Base-by-base conservation (phyloP, 306 rosid species). In the Vigna reflexopilosa region DNA sequence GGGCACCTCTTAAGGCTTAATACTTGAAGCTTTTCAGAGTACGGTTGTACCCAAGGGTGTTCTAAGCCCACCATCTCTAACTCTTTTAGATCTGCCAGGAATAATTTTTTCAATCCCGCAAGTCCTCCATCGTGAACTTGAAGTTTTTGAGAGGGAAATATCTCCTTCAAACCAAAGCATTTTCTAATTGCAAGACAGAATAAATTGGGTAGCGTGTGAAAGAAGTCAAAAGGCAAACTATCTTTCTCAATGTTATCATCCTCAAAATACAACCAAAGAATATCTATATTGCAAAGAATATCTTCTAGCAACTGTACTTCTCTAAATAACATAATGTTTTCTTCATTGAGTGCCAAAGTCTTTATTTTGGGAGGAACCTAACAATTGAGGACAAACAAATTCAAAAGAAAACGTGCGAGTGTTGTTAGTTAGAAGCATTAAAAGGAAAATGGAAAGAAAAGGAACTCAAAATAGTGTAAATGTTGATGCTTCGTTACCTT, bases 11-110 rank as follows among this genome's bases (percentile, higher is more conserved):
- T 0, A 57, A 57, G 34, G 1, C 1, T 10, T 22, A 57, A 57
- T 0, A 0, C 1, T 22, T 0, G 49, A 64, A 36, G 3, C 17
- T 0, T 17, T 64, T 64, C 7, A 36, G 28, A 38, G 47, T 32
- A 62, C 16, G 69, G 48, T 13, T 34, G 44, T 17, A 55, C 75
- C 66, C 77, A 72, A 1, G 40, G 13, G 67, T 72, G 38, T 40
- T 72, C 67, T 57, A 6, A 22, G 24, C 16, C n/a, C 7, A 34
- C 7, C 7, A 1, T 0, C 38, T 34, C 38, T 5, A 34, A 34
- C 38, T 34, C 7, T 4, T 34, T 34, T 34, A 34, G 38, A 4
- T 34, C 38, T 4, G 1, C 1, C 38, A 34, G 6, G 1, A 6
- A 34, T 34, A 34, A 34, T 4, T 34, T 0, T 14, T 9, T 48